These are phyloP conservation scores for Discostella pseudostelligera DNA, from an alignment of 108 stramenopile species.

Conservation along the genomic window DNA sequence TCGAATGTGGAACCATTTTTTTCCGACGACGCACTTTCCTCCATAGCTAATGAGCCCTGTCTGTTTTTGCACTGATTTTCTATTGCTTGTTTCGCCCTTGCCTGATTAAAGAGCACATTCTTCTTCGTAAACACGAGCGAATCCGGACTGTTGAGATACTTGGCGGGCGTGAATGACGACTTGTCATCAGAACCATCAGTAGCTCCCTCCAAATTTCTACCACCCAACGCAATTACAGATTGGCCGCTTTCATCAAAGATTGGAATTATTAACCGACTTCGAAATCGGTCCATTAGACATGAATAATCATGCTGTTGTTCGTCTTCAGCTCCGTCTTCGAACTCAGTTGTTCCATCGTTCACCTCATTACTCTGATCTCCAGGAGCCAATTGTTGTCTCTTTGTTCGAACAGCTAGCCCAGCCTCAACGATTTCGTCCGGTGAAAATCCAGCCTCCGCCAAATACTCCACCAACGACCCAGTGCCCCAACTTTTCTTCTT, in stretches of 20 bases:
- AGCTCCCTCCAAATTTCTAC: slow-evolving; percentile 51
- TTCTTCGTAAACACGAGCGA: slow-evolving; percentile 84
- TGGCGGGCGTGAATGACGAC: slow-evolving; percentile 52
- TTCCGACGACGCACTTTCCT: not conserved
- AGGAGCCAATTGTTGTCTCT: slow-evolving; percentile 14
- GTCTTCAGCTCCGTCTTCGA: slow-evolving; percentile 2
- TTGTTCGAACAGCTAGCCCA: slow-evolving; percentile 75
- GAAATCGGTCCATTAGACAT: slow-evolving; percentile 78
- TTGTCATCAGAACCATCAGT: slow-evolving; percentile 9
- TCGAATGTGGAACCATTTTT: not conserved
- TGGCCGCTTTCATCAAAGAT: slow-evolving; percentile 71
- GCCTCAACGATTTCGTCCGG: slow-evolving; percentile 81
- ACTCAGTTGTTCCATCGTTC: slow-evolving; percentile 11
- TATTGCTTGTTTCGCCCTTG: slow-evolving; percentile 56
- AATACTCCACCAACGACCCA: slow-evolving; percentile 78
- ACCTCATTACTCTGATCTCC: not conserved
- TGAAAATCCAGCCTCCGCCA: slow-evolving; percentile 64
- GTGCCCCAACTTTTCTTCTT: slow-evolving; percentile 45
- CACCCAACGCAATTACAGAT: slow-evolving; percentile 76
- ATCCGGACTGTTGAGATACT: slow-evolving; percentile 94
- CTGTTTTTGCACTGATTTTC: slow-evolving; percentile 11
- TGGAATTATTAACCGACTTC: slow-evolving; percentile 72
- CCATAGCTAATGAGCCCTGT: not conserved
- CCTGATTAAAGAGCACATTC: slow-evolving; percentile 74
- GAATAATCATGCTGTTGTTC: slow-evolving; percentile 24